Evolutionary conservation across 352 stramenopile genomes (phyloP).

Genomic region (Pythium oligandrum): DNA sequence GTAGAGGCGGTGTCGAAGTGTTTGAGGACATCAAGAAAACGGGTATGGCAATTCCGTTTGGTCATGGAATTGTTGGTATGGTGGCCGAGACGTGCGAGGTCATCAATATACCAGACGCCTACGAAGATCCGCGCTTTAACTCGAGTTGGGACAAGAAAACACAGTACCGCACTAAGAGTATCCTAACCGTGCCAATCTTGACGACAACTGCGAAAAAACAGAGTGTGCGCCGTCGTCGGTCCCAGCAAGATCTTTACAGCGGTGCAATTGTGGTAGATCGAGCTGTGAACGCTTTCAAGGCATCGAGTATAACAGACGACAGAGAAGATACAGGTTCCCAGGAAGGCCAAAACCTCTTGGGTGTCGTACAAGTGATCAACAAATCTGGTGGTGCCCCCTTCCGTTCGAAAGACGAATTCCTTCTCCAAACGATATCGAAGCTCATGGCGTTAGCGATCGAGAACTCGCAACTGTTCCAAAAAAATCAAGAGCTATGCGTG

Average conservation of each 20-base stretch:
- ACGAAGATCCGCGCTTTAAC: conserved; percentile 75
- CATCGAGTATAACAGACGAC: conserved; percentile 5
- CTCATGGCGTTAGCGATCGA: conserved; percentile 76
- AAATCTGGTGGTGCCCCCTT: conserved; percentile 73
- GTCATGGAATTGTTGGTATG: conserved; percentile 66
- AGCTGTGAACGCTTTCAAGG: too few species aligned
- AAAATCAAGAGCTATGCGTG: conserved; percentile 64
- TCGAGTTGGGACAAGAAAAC: conserved; percentile 76
- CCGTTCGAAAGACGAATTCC: conserved; percentile 73
- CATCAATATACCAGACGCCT: conserved; percentile 74
- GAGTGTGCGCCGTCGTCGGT: conserved; percentile 11
- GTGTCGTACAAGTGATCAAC: conserved; percentile 80
- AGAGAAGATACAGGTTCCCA: conserved; percentile 5
- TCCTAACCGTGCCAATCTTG: conserved; percentile 68
- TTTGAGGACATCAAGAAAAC: conserved; percentile 30
- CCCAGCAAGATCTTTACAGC: conserved; percentile 18
- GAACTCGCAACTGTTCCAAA: conserved; percentile 78
- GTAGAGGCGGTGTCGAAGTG: conserved; percentile 44
- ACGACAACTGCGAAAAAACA: conserved; percentile 28
- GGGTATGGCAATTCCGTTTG: conserved; percentile 66
- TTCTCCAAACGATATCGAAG: conserved; percentile 70
- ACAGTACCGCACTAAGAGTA: conserved; percentile 78
- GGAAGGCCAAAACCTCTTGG: conserved; percentile 35
- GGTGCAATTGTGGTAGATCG: neutral
- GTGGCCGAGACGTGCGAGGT: conserved; percentile 55